These are phyloP conservation scores for Phytophthora capsici DNA, from an alignment of 352 stramenopile genomes.

Conservation along the genomic window DNA sequence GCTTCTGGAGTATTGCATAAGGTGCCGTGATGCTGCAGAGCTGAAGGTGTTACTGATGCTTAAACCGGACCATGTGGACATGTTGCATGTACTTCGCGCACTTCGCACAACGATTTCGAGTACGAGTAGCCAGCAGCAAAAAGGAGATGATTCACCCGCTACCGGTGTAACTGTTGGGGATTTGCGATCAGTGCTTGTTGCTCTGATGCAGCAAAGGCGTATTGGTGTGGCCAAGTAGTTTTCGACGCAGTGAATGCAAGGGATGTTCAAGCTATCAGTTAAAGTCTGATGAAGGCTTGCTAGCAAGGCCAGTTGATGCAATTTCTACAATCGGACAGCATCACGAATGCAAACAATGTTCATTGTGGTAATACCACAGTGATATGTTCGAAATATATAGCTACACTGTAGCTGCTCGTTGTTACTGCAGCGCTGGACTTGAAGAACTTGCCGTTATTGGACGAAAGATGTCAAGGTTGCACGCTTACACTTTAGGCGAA, in stretches of 20 bases:
- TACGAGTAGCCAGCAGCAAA: constrained; percentile 8
- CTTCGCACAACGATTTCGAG: constrained; percentile 42
- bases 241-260: too few relatives aligned
- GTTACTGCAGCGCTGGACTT: neutral
- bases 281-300: too few relatives aligned
- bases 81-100: constrained; percentile 62
- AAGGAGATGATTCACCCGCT: constrained; percentile 5
- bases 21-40: constrained; percentile 46
- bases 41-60: constrained; percentile 55
- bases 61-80: constrained; percentile 63
- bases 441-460: constrained; percentile 7
- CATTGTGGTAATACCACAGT: too few relatives aligned
- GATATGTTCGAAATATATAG: constrained; percentile 1
- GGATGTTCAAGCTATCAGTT: too few relatives aligned
- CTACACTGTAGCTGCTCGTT: constrained; percentile 3
- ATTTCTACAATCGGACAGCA: too few relatives aligned
- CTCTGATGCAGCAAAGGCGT: constrained; percentile 49
- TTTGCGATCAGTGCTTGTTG: constrained; percentile 50
- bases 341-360: too few relatives aligned
- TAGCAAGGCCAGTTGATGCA: too few relatives aligned
- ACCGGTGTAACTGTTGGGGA: constrained; percentile 52
- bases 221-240: constrained; percentile 21
- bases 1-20: constrained; percentile 70
- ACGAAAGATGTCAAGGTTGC: neutral
- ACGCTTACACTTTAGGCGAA: constrained; percentile 1